Percentiles rank a stretch among this genome's conserved stretches.
phyloP scores from a whole-genome alignment of 495 filamentous ascomycete species.

The Neurospora sp. region DNA sequence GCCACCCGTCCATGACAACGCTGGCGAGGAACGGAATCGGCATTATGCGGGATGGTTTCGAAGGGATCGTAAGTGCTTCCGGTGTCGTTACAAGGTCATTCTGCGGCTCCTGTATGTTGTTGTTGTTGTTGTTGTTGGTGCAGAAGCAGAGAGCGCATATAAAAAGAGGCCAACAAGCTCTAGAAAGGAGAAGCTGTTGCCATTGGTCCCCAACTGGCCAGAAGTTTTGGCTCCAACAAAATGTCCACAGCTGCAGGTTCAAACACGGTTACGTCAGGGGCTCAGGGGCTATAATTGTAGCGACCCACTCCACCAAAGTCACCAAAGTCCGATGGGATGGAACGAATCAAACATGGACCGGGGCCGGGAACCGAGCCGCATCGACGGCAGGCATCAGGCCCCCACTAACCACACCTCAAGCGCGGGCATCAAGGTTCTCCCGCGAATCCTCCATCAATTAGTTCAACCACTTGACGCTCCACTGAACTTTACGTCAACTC shows the following conservation, averaged over 20 bases:
- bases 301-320: not conserved
- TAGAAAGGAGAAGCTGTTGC: not conserved
- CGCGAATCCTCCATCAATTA: not conserved
- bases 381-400: not conserved
- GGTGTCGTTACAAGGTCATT: not conserved
- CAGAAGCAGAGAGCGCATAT: not conserved
- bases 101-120: not conserved
- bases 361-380: not conserved
- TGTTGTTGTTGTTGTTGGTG: not conserved
- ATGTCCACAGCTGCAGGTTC: not conserved
- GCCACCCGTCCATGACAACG: slow-evolving; percentile 52
- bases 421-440: not conserved
- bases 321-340: not conserved
- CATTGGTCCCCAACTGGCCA: not conserved
- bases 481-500: not conserved
- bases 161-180: not conserved
- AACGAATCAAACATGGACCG: not conserved
- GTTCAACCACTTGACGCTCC: not conserved
- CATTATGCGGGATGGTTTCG: slow-evolving; percentile 40
- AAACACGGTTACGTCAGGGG: not conserved
- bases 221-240: not conserved
- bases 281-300: not conserved
- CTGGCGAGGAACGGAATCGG: slow-evolving; percentile 64
- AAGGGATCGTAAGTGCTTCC: not conserved
- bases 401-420: not conserved